These are phyloP conservation scores for Saccharomycopsis sp. DNA, from an alignment of 805 yeast species.

Conservation along the genomic window DNA sequence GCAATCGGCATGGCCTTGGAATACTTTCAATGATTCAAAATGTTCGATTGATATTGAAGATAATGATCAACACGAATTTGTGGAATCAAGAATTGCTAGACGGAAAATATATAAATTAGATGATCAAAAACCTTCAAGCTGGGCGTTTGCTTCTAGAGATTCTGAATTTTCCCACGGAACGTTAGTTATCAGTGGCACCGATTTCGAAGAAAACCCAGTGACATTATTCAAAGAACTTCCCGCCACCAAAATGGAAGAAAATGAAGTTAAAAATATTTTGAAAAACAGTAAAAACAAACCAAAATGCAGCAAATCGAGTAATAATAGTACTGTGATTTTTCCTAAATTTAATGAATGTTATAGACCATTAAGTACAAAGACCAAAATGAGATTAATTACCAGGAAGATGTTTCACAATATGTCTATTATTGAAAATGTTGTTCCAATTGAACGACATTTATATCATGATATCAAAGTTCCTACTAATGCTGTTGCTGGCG, in stretches of 20 bases:
- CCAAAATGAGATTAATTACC: constrained; percentile 7
- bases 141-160: constrained; percentile 16
- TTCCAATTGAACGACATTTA: constrained; percentile 18
- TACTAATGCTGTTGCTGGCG: not conserved
- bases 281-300: not conserved
- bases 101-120: constrained; percentile 2
- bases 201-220: constrained; percentile 13
- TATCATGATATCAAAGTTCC: constrained; percentile 4
- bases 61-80: constrained; percentile 9
- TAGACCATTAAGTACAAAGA: constrained; percentile 5
- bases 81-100: constrained; percentile 12
- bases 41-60: constrained; percentile 1
- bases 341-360: constrained; percentile 14
- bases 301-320: not conserved
- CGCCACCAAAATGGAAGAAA: constrained; percentile 7
- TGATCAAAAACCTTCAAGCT: constrained; percentile 4
- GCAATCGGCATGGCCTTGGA: constrained; percentile 16
- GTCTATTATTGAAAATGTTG: not conserved
- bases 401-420: constrained; percentile 1
- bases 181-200: constrained; percentile 9
- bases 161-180: constrained; percentile 7
- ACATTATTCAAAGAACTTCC: constrained; percentile 8
- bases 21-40: not conserved
- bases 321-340: not conserved
- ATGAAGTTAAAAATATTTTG: not conserved